phyloP scores from a whole-genome alignment of 163 green algal species.

The Trebouxiophyceae sp. region DNA sequence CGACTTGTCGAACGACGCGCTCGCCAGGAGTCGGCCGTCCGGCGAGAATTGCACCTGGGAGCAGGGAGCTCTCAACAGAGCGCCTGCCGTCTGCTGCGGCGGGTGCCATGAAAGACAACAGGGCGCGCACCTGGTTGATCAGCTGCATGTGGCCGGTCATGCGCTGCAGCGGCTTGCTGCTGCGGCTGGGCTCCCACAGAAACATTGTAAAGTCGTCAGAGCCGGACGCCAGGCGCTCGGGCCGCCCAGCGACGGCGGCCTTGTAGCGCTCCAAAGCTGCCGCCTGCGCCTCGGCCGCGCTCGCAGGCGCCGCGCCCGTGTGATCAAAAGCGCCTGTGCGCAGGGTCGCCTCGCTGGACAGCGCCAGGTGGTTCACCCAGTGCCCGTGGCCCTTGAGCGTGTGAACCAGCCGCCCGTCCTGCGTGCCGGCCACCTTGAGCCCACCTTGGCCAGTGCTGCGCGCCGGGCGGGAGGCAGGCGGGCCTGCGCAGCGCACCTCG shows the following conservation, averaged over 20 bases:
- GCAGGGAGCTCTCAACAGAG: no score
- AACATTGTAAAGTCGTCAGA: slow-evolving; percentile 98
- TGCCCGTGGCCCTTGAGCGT: slow-evolving; percentile 84
- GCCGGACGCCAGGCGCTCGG: slow-evolving; percentile 85
- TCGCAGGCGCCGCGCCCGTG: slow-evolving; percentile 46
- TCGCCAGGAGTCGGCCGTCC: slow-evolving; percentile 87
- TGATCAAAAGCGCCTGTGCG: slow-evolving; percentile 87
- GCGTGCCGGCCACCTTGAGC: no score
- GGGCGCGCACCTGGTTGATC: slow-evolving; percentile 68
- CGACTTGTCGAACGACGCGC: slow-evolving; percentile 94
- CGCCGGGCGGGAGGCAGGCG: no score
- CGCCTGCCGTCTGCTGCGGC: no score
- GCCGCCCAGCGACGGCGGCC: slow-evolving; percentile 31
- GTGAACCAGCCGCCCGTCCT: slow-evolving; percentile 21
- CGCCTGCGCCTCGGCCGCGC: slow-evolving; percentile 40
- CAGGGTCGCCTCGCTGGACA: slow-evolving; percentile 80
- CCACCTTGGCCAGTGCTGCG: no score
- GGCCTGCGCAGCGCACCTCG: no score
- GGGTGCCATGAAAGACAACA: no score
- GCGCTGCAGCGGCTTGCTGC: slow-evolving; percentile 59
- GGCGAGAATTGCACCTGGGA: slow-evolving; percentile 89
- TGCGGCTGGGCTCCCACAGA: slow-evolving; percentile 76
- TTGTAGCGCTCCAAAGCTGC: slow-evolving; percentile 51
- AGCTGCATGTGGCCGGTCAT: slow-evolving; percentile 95
- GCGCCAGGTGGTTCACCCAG: slow-evolving; percentile 95